Conservation (phyloP, 1,284 basidiomycete species). For the Inonotus hispidus region DNA sequence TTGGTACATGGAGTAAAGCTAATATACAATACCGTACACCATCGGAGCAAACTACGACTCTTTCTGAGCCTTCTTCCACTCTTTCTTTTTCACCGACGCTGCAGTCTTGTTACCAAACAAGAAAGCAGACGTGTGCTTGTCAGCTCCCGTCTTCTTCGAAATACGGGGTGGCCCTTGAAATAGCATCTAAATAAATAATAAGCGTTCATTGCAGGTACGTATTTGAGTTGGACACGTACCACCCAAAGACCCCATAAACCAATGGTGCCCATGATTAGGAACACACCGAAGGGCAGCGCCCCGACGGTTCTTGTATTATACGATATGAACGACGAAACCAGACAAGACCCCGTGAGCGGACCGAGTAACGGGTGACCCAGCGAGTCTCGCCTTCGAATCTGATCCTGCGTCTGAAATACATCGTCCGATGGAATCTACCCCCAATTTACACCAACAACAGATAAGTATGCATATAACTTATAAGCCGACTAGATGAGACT, state of each 20-base stretch:
- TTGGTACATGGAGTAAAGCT: too few relatives aligned
- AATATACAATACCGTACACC: too few relatives aligned
- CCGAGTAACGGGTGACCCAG: slow-evolving; percentile 55
- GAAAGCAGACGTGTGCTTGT: slow-evolving; percentile 74
- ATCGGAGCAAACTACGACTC: neutral
- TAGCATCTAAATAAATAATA: slow-evolving; percentile 41
- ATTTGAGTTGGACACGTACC: slow-evolving; percentile 37
- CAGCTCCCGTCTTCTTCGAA: slow-evolving; percentile 71
- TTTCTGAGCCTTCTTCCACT: slow-evolving; percentile 44
- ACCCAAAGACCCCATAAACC: slow-evolving; percentile 68
- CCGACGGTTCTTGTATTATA: slow-evolving; percentile 60
- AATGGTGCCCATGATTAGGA: slow-evolving; percentile 43
- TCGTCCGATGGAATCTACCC: slow-evolving; percentile 19
- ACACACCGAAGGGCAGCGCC: slow-evolving; percentile 47
- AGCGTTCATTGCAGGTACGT: neutral
- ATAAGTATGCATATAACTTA: neutral
- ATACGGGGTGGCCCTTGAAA: slow-evolving; percentile 52
- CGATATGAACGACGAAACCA: slow-evolving; percentile 54
- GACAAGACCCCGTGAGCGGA: slow-evolving; percentile 47
- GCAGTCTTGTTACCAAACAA: slow-evolving; percentile 71
- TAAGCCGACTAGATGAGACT: slow-evolving; percentile 3
- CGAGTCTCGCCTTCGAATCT: slow-evolving; percentile 13
- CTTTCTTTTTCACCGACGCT: slow-evolving; percentile 65
- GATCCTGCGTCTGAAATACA: neutral
- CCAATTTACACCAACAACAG: neutral